These are phyloP conservation scores for Cetraspora pellucida DNA, from an alignment of 192 early-diverging fungal species.

Conservation along the genomic window DNA sequence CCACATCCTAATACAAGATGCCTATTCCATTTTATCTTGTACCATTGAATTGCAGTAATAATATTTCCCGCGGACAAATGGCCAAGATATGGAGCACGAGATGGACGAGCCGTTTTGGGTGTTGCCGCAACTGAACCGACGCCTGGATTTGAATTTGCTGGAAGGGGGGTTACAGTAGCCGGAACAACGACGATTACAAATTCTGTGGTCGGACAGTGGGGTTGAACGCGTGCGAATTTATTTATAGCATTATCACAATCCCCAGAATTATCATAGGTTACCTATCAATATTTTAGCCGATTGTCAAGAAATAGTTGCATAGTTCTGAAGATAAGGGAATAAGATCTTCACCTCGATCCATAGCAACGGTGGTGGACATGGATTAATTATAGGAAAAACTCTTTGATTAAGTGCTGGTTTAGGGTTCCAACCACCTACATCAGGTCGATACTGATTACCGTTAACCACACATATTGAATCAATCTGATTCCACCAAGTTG, in stretches of 20 bases:
- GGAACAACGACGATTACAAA: slow-evolving; percentile 21
- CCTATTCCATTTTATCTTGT: slow-evolving; percentile 25
- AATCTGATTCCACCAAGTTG: neutral
- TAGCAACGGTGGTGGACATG: slow-evolving; percentile 4
- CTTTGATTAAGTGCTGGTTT: neutral
- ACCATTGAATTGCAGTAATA: no score
- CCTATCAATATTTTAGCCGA: slow-evolving; percentile 20
- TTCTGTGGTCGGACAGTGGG: slow-evolving; percentile 16
- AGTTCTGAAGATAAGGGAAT: slow-evolving; percentile 16
- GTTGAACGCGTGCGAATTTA: slow-evolving; percentile 17
- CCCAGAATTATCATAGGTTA: neutral
- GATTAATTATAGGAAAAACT: neutral
- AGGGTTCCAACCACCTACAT: slow-evolving; percentile 2
- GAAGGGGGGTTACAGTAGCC: neutral
- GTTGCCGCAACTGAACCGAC: slow-evolving; percentile 8
- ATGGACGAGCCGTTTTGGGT: neutral
- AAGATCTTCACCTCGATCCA: slow-evolving; percentile 31
- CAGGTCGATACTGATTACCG: slow-evolving; percentile 23
- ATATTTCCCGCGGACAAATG: slow-evolving; percentile 4
- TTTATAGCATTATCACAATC: slow-evolving; percentile 30
- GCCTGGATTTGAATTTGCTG: slow-evolving; percentile 20
- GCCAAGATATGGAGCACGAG: slow-evolving; percentile 21
- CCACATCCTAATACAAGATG: slow-evolving; percentile 18
- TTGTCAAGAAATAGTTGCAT: slow-evolving; percentile 15
- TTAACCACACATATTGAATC: slow-evolving; percentile 4